Conservation (phyloP, 2,329 filamentous ascomycete genomes). For the Apiospora pterosperma region DNA sequence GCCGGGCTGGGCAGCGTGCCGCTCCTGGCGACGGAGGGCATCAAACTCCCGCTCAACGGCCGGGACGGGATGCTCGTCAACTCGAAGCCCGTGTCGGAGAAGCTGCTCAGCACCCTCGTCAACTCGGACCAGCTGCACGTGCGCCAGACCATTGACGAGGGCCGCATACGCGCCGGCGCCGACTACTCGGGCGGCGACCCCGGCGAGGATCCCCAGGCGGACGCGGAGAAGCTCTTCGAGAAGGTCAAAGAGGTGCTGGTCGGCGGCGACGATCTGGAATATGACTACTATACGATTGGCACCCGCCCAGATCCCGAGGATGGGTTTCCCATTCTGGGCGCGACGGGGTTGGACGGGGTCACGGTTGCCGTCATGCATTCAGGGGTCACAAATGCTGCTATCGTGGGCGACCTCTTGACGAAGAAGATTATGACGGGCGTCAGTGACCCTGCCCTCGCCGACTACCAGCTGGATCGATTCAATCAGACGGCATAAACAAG, state of each 20-base stretch:
- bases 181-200: conserved; percentile 20
- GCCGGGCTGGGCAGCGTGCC: conserved; percentile 24
- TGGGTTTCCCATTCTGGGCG: conserved; percentile 24
- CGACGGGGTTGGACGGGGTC: conserved; percentile 21
- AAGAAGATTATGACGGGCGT: conserved; percentile 14
- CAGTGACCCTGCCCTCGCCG: conserved; percentile 14
- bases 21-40: conserved; percentile 19
- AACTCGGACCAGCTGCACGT: conserved; percentile 23
- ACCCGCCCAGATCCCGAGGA: conserved; percentile 23
- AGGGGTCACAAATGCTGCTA: conserved; percentile 22
- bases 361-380: conserved; percentile 30
- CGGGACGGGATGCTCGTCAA: conserved; percentile 26
- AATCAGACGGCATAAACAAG: neutral
- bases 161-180: conserved; percentile 21
- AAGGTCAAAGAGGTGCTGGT: conserved; percentile 16
- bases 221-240: conserved; percentile 20
- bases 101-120: conserved; percentile 18
- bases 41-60: conserved; percentile 20
- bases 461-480: conserved; percentile 15
- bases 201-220: conserved; percentile 18
- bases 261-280: conserved; percentile 18
- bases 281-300: conserved; percentile 27
- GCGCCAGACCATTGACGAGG: conserved; percentile 24
- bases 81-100: conserved; percentile 18
- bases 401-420: conserved; percentile 20